Evolutionary conservation across 139 green algal genomes (phyloP).

Genomic region (Chlamydomonas incerta): DNA sequence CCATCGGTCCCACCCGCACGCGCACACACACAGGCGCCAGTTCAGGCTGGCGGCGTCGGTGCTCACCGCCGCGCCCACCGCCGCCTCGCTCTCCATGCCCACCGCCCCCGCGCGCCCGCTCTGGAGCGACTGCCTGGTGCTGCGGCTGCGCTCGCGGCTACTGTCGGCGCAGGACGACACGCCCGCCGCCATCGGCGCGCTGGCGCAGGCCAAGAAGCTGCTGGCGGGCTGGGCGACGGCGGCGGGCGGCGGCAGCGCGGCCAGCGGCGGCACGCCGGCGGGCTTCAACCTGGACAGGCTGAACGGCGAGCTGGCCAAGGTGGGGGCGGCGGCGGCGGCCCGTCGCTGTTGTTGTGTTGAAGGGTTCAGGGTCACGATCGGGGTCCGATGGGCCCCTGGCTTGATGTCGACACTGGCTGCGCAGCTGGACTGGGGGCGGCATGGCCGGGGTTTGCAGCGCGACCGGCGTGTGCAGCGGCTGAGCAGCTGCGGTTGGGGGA

Average conservation of each 20-base stretch:
- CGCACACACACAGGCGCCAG: neutral
- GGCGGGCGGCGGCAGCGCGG: neutral
- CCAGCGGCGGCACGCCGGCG: neutral
- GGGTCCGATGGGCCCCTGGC: no score
- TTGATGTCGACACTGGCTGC: no score
- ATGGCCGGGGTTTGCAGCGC: no score
- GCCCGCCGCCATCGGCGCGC: neutral
- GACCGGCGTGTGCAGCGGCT: no score
- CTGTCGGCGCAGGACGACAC: slow-evolving; percentile 3
- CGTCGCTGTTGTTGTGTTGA: no score
- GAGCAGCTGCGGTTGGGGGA: no score
- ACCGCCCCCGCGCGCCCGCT: neutral
- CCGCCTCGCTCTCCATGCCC: neutral
- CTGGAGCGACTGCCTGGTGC: slow-evolving; percentile 24
- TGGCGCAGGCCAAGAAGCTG: slow-evolving; percentile 20
- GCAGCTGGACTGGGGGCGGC: no score
- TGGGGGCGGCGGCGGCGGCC: neutral
- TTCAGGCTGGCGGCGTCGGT: slow-evolving; percentile 10
- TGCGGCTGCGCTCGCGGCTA: slow-evolving; percentile 21
- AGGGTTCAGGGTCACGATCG: no score
- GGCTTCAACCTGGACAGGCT: neutral
- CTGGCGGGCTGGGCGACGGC: slow-evolving; percentile 1
- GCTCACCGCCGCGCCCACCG: slow-evolving; percentile 10
- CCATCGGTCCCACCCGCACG: no score
- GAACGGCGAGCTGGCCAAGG: neutral